Evolutionary conservation across 345 rosid species (phyloP), one percentile per base, ranked within the genome.

Genomic region (Pseudoturritis turrita): DNA sequence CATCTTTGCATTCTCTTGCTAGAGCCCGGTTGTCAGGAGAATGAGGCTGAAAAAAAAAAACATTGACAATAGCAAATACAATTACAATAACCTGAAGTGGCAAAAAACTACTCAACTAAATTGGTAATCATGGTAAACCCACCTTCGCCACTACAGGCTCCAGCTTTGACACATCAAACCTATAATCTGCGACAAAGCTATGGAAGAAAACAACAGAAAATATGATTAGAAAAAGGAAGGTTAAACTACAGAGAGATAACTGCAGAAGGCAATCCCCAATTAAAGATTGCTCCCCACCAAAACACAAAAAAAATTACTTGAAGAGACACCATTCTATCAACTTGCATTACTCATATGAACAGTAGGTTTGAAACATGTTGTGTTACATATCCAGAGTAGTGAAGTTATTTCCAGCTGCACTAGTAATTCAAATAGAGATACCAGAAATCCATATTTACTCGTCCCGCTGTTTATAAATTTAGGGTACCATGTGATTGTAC

Each of bases 81-180:
- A 8, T 35, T 44, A 55, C 10, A 54, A 6, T n/a, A 5, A 26
- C 59, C 21, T 56, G 18, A 69, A n/a, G 44, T 12, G 53, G 10
- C 2, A 56, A 10, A 62, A 33, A 25, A 46, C 2, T 55, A 28
- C n/a, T 15, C 46, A 26, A 12, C 1, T 7, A 45, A 6, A 12
- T 23, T 46, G 12, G 29, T 26, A 36, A 52, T 14, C 18, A 55
- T 22, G 3, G 21, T 31, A 54, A 40, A 49, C 91, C 52, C 67
- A 91, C 99, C 97, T 89, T 91, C 41, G 99, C 99, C 50, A 95
- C 98, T 84, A 95, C 61, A 6, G 99, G 99, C 81, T 91, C 99
- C 77, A 95, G 75, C 76, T 91, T 91, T 33, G 99, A 83, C 76
- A 89, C 26, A 40, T 95, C 97, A 81, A 89, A 88, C 81, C 92